Percentiles rank a stretch among this genome's conserved stretches.
Evolutionary conservation across 2,329 filamentous ascomycete genomes (phyloP).

Genomic region (Diaporthe humulicola): DNA sequence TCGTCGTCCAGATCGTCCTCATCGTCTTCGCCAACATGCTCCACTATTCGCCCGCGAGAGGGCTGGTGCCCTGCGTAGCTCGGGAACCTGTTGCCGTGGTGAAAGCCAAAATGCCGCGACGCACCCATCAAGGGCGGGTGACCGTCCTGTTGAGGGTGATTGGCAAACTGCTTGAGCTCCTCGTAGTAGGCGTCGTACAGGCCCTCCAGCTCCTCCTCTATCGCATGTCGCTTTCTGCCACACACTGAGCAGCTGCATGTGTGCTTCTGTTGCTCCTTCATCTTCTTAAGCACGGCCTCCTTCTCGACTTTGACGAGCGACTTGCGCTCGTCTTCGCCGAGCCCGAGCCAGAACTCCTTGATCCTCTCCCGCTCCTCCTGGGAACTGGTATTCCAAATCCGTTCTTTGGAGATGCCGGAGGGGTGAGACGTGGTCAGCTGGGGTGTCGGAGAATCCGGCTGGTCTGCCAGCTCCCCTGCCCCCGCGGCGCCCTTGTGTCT

Average conservation of each 20-base stretch:
- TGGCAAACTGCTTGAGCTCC: constrained; percentile 96
- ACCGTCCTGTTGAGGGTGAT: constrained; percentile 77
- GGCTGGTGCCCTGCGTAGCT: constrained; percentile 76
- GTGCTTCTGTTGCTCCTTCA: constrained; percentile 99
- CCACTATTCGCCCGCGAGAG: constrained; percentile 80
- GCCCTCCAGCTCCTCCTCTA: constrained; percentile 97
- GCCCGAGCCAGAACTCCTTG: constrained; percentile 96
- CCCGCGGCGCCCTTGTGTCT: constrained; percentile 67
- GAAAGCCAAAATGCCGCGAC: constrained; percentile 72
- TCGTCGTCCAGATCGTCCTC: constrained; percentile 68
- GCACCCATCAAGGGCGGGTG: constrained; percentile 78
- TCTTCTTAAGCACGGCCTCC: constrained; percentile 96
- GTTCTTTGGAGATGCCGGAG: constrained; percentile 76
- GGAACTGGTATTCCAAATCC: constrained; percentile 97
- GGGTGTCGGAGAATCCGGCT: constrained; percentile 47
- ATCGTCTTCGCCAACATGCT: constrained; percentile 71
- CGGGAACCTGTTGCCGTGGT: constrained; percentile 48
- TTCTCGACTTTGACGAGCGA: constrained; percentile 98
- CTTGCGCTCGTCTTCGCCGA: constrained; percentile 94
- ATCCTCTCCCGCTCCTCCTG: constrained; percentile 96
- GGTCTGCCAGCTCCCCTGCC: constrained; percentile 43
- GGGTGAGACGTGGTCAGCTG: constrained; percentile 50
- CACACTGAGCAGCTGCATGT: constrained; percentile 99
- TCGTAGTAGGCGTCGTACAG: constrained; percentile 99
- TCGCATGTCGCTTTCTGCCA: constrained; percentile 94